Evolutionary conservation across 129 eudicot genomes (phyloP), one percentile per base, ranked within the genome.

Genomic region (Artemisia argyi): DNA sequence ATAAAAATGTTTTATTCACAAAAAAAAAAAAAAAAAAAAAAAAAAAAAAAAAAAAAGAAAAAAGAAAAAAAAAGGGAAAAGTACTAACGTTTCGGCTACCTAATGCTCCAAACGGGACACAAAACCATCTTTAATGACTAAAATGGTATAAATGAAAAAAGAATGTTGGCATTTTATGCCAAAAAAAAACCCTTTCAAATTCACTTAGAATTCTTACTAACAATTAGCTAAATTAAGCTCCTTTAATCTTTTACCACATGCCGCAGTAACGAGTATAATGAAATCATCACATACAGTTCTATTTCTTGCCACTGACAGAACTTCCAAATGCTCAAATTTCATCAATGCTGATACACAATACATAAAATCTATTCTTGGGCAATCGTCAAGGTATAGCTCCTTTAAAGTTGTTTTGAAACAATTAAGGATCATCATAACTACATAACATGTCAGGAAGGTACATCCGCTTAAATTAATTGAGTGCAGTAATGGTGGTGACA

Each of bases 391-490:
- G 26, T 75, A 80, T 18, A 87, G 83, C 72, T 87, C 94, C 73
- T 66, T 82, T 84, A 87, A 56, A 59, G 63, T 77, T 32, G 83
- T 35, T 47, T 83, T 85, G 39, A 87, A 56, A 57, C 61, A 66
- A 49, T 77, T 26, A 12, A 83, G 82, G 12, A 84, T 35, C 39
- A 66, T 26, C 46, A 49, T 49, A 60, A 87, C 76, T 46, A 84
- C 69, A 4, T 61, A 67, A 16, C 55, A 7, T 16, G 90, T 82
- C 16, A 87, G 75, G 58, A 87, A 87, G 59, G 87, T 32, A 66
- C 88, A 85, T 67, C 83, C 81, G 22, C 88, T 78, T 69, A 88
- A 68, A 79, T 85, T 85, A 2, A 88, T 54, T 20, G 91, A 85
- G 58, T 66, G 74, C n/a, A 88, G 78, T 14, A 54, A 26, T 56